Evolutionary conservation across 371 early-diverging fungal species (phyloP), one percentile per base, ranked within the genome.

Genomic region (Syncephalastrum sp.): DNA sequence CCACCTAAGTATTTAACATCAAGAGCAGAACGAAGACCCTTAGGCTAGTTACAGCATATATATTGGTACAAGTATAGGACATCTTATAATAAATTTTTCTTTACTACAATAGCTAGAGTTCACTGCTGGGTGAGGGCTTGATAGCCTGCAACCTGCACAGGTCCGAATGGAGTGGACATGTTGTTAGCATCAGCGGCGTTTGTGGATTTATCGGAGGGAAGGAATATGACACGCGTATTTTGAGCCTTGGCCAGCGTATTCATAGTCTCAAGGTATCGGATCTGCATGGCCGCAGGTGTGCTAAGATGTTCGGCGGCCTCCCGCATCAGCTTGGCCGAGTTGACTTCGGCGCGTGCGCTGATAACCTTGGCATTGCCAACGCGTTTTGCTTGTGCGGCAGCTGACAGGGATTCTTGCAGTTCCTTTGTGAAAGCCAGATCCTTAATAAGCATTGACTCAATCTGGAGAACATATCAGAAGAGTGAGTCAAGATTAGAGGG

Each of bases 281-380:
- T 92, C 63, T 92, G 93, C 88, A 85, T 89, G 2, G 91, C 93
- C 2, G 90, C 84, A n/a, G 85, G 83, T 10, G 79, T 77, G 58
- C 69, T 84, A 25, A 87, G 69, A 55, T 89, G 80, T 57, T 88
- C 88, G 0, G 91, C 88, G 14, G 96, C 95, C 59, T 95, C 90
- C 45, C 96, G 79, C 96, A 96, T 96, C 51, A 96, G 67, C 62
- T 90, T 94, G 17, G 96, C 95, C 7, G 92, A 78, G 38, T 95
- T 91, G 1, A 96, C 96, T 60, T 95, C 96, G 10, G 96, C 95
- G 57, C 84, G 72, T 0, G 96, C 96, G 21, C 88, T 83, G 61
- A 96, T 96, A 42, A 96, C 85, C 74, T 93, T 94, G 33, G 89
- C 82, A 68, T 95, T 89, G 42, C 95, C 97, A 23, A 93, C 74